Evolutionary conservation across 805 yeast species (phyloP).

Genomic region (Nakazawaea peltata): DNA sequence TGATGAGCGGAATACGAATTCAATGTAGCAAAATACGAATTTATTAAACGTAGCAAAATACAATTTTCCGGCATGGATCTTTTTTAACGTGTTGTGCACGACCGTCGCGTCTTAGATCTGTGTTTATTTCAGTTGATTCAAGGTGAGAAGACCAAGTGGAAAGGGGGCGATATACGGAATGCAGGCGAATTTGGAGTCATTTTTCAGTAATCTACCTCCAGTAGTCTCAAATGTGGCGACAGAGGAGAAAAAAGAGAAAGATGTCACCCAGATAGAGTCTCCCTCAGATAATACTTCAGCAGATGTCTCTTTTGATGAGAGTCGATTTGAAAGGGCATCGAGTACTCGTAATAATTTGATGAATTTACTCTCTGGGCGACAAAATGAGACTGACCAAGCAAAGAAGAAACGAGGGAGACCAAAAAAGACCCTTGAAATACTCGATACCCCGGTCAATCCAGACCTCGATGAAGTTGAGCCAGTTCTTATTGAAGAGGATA

Average conservation of each 20-base stretch:
- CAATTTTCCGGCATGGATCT: background rate
- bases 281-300: no score
- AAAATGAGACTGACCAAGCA: background rate
- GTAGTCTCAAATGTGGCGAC: no score
- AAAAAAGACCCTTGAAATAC: no score
- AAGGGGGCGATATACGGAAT: no score
- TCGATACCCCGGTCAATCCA: no score
- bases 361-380: constrained; percentile 2
- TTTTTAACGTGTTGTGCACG: background rate
- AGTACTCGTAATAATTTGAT: background rate
- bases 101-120: no score
- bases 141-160: no score
- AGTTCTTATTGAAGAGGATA: background rate
- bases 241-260: background rate
- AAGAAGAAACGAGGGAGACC: background rate
- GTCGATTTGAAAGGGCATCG: background rate
- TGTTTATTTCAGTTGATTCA: no score
- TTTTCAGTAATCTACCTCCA: constrained; percentile 2
- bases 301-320: background rate
- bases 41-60: no score
- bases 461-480: background rate
- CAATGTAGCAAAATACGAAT: no score
- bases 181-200: constrained; percentile 8
- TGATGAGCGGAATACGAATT: no score
- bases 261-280: background rate